phyloP scores from a whole-genome alignment of 2,329 filamentous ascomycete species.

The Talaromyces sp. region DNA sequence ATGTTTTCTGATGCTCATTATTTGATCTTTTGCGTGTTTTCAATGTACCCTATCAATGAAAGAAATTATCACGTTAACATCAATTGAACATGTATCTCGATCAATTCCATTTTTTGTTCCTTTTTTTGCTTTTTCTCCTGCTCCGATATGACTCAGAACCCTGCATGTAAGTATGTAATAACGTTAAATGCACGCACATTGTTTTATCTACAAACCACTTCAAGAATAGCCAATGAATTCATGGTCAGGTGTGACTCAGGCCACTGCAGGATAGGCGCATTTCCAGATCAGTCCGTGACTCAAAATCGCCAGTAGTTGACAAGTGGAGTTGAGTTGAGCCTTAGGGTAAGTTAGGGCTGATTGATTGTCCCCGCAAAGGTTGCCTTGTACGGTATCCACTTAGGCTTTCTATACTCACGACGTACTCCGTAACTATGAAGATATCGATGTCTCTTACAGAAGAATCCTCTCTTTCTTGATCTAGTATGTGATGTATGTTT shows the following conservation, averaged over 20 bases:
- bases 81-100: neutral
- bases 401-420: too few relatives aligned
- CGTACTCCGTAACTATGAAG: too few relatives aligned
- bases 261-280: slow-evolving; percentile 2
- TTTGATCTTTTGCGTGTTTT: neutral
- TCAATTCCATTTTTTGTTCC: neutral
- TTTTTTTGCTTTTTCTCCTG: slow-evolving; percentile 6
- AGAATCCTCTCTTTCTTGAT: neutral
- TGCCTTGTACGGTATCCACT: slow-evolving; percentile 3
- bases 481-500: neutral
- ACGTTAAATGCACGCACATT: slow-evolving; percentile 3
- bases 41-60: neutral
- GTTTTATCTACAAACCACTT: neutral
- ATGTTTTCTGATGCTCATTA: neutral
- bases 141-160: slow-evolving; percentile 1
- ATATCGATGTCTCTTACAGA: too few relatives aligned
- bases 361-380: slow-evolving; percentile 5
- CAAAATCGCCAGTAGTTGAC: neutral
- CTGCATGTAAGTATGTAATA: neutral
- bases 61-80: neutral
- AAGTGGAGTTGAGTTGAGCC: neutral
- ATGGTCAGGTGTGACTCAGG: slow-evolving; percentile 3
- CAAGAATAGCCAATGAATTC: neutral
- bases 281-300: neutral
- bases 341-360: slow-evolving; percentile 10